A percentile compares a stretch with the other conserved stretches of the same genome.
Evolutionary conservation across 768 basidiomycete genomes (phyloP).

Genomic region (Lactarius hatsudake): DNA sequence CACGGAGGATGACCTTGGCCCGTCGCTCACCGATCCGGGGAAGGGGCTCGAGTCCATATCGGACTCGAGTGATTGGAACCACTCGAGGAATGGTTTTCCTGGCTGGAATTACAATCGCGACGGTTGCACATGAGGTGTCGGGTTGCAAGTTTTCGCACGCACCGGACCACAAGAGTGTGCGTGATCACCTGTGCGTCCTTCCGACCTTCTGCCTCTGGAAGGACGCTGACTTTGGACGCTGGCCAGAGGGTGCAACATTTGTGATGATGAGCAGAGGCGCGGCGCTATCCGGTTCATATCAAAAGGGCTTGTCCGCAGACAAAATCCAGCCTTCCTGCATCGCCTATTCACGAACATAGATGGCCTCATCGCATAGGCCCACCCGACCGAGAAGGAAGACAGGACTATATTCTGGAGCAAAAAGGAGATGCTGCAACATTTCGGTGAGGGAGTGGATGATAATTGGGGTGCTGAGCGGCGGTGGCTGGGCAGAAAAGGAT

Average conservation of each 20-base stretch:
- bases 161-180: conserved; percentile 52
- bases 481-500: conserved; percentile 27
- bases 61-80: conserved; percentile 54
- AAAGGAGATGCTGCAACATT: background rate
- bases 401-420: background rate
- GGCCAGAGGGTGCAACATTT: too few species aligned
- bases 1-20: conserved; percentile 17
- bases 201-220: background rate
- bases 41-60: conserved; percentile 44
- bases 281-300: too few species aligned
- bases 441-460: background rate
- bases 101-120: conserved; percentile 58
- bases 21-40: conserved; percentile 32
- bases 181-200: conserved; percentile 49
- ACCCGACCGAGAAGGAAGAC: conserved; percentile 2
- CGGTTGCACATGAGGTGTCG: conserved; percentile 43
- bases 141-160: conserved; percentile 54
- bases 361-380: conserved; percentile 8
- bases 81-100: conserved; percentile 49
- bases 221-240: too few species aligned
- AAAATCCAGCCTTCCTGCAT: background rate
- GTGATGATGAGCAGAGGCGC: too few species aligned
- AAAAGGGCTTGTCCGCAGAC: too few species aligned
- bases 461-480: too few species aligned
- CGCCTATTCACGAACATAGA: background rate